phyloP scores from a whole-genome alignment of 805 yeast species.

The Sporopachydermia quercuum region DNA sequence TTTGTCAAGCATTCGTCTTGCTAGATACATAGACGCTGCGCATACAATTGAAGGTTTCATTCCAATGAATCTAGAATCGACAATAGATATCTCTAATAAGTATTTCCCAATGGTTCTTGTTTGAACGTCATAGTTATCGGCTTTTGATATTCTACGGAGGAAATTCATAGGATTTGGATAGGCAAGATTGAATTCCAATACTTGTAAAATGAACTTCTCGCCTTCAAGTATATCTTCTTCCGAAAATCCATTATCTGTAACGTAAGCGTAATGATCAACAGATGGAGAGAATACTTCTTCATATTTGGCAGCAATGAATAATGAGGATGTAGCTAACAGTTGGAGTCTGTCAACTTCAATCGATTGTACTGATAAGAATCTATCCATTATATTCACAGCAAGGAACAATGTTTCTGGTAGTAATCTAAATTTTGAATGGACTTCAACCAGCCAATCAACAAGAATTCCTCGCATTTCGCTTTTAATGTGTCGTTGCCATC shows the following conservation, averaged over 20 bases:
- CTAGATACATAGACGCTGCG: slow-evolving; percentile 79
- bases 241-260: slow-evolving; percentile 73
- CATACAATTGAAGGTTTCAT: slow-evolving; percentile 63
- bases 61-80: slow-evolving; percentile 64
- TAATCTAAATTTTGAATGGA: slow-evolving; percentile 69
- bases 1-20: slow-evolving; percentile 57
- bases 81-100: slow-evolving; percentile 59
- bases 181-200: slow-evolving; percentile 58
- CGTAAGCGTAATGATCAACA: slow-evolving; percentile 70
- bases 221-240: slow-evolving; percentile 74
- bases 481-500: slow-evolving; percentile 47
- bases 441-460: slow-evolving; percentile 90
- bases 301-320: slow-evolving; percentile 83
- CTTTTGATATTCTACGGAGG: slow-evolving; percentile 74
- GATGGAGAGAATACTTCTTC: slow-evolving; percentile 88
- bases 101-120: slow-evolving; percentile 79
- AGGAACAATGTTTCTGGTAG: slow-evolving; percentile 75
- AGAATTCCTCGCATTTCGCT: slow-evolving; percentile 77
- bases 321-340: slow-evolving; percentile 69
- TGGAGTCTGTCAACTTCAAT: slow-evolving; percentile 73
- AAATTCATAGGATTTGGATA: slow-evolving; percentile 88
- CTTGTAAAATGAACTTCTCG: slow-evolving; percentile 63
- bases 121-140: slow-evolving; percentile 77
- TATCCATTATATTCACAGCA: slow-evolving; percentile 76
- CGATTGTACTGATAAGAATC: slow-evolving; percentile 61